Conservation (phyloP, 164 flowering plant genomes). For the Berberis vulgaris region DNA sequence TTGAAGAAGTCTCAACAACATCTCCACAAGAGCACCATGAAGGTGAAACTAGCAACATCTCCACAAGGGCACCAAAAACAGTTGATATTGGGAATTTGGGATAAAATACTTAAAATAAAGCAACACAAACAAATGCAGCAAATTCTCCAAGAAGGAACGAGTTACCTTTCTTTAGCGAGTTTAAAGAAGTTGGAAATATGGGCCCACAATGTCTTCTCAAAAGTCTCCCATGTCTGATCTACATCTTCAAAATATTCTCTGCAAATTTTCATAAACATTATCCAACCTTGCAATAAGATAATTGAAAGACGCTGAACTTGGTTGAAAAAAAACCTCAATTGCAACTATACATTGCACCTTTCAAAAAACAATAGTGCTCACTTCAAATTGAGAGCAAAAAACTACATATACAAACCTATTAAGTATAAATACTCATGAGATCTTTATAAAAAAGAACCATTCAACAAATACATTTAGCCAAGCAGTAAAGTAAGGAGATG, state of each 20-base stretch:
- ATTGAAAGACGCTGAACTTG: neutral
- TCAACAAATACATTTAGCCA: too few relatives aligned
- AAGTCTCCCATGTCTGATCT: slow-evolving; percentile 95
- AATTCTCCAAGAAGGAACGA: neutral
- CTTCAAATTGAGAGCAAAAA: too few relatives aligned
- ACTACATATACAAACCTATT: too few relatives aligned
- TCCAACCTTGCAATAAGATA: neutral
- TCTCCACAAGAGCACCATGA: too few relatives aligned
- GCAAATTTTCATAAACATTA: slow-evolving; percentile 8
- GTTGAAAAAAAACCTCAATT: slow-evolving; percentile 2
- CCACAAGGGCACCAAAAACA: neutral
- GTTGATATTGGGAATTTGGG: too few relatives aligned
- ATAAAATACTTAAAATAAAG: neutral
- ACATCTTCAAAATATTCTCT: slow-evolving; percentile 99
- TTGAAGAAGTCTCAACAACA: too few relatives aligned
- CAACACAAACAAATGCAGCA: neutral
- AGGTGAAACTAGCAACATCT: too few relatives aligned
- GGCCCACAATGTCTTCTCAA: slow-evolving; percentile 90
- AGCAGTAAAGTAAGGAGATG: too few relatives aligned
- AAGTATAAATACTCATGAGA: too few relatives aligned
- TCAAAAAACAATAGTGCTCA: too few relatives aligned
- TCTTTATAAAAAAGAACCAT: too few relatives aligned
- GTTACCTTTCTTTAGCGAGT: slow-evolving; percentile 91
- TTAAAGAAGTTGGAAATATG: slow-evolving; percentile 76
- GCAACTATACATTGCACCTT: too few relatives aligned